Evolutionary conservation across 768 basidiomycete species (phyloP), one percentile per base, ranked within the genome.

Genomic region (Epithele typhae): DNA sequence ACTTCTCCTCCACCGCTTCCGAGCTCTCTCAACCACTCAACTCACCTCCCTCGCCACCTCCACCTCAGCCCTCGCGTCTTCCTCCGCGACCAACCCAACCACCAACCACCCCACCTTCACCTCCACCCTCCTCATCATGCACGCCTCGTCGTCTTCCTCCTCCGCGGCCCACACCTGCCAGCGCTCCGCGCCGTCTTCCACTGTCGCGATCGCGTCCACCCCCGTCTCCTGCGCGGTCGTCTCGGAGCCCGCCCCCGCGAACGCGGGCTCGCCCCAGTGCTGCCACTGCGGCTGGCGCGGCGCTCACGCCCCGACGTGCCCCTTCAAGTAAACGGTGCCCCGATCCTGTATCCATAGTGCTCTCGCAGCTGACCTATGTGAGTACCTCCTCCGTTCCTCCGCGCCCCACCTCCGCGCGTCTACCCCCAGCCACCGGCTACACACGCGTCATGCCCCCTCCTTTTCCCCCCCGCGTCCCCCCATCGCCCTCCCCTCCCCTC

Each of bases 251-350:
- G 51, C 66, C 40, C 60, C 67, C 27, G 61, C 71, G 43, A 68
- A 78, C 68, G 69, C 73, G 57, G 79, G 75, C 69, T 71, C 78
- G n/a, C 82, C 85, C 49, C 83, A 85, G 63, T 87, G 85, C 68
- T 85, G 82, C 72, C 82, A 85, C 62, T 87, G 85, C 53, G 83
- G 83, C 55, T 82, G 73, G 72, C 79, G 84, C 56, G 83, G 82
- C 32, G 60, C 69, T 14, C 74, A 76, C 53, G 62, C 78, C 22
- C 76, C 79, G 27, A 72, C 68, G 59, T 86, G 84, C 71, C 82
- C 82, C 35, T 83, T 84, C 79, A 77, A 71, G 60, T 78, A 64
- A 71, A 52, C 60, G n/a, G 60, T 30, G 46, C 49, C n/a, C 40
- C 40, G 27, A n/a, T n/a, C 37, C 33, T 39, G 59, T 61, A 59